Conservation (phyloP, 2,329 filamentous ascomycete species). For the Delphinella strobiligena region DNA sequence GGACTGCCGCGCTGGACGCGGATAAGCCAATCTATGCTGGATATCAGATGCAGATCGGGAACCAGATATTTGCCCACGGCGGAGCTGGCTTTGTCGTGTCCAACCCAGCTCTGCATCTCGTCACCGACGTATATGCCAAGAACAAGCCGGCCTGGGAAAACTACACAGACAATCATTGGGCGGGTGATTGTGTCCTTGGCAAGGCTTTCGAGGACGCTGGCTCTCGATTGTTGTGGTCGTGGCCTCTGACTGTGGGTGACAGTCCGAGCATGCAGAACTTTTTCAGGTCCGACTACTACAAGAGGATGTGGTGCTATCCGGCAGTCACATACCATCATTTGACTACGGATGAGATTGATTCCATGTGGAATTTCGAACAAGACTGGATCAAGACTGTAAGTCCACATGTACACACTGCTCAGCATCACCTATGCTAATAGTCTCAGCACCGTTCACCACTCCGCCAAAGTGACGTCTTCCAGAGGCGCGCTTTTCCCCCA, state of each 20-base stretch:
- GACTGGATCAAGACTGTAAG: slow-evolving; percentile 11
- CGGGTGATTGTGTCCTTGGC: slow-evolving; percentile 18
- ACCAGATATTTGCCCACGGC: slow-evolving; percentile 28
- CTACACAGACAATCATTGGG: slow-evolving; percentile 17
- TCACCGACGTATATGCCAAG: slow-evolving; percentile 24
- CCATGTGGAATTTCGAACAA: slow-evolving; percentile 19
- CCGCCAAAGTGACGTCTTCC: slow-evolving; percentile 18
- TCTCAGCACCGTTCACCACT: slow-evolving; percentile 1
- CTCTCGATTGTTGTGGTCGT: slow-evolving; percentile 12
- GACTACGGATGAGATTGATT: slow-evolving; percentile 11
- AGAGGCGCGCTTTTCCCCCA: slow-evolving; percentile 15
- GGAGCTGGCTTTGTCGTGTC: slow-evolving; percentile 32
- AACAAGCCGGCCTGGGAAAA: slow-evolving; percentile 22
- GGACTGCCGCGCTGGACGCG: slow-evolving; percentile 25
- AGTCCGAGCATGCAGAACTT: slow-evolving; percentile 17
- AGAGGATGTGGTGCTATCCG: slow-evolving; percentile 17
- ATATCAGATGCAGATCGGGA: slow-evolving; percentile 23
- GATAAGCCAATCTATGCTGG: slow-evolving; percentile 30
- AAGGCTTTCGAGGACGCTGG: slow-evolving; percentile 16
- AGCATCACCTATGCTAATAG: not conserved
- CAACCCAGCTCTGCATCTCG: slow-evolving; percentile 23
- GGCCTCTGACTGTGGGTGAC: slow-evolving; percentile 17
- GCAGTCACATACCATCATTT: slow-evolving; percentile 17
- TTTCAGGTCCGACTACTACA: slow-evolving; percentile 1
- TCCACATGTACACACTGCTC: not conserved